These are phyloP conservation scores for Xylaria acuta DNA, from an alignment of 495 filamentous ascomycete genomes.

Conservation along the genomic window DNA sequence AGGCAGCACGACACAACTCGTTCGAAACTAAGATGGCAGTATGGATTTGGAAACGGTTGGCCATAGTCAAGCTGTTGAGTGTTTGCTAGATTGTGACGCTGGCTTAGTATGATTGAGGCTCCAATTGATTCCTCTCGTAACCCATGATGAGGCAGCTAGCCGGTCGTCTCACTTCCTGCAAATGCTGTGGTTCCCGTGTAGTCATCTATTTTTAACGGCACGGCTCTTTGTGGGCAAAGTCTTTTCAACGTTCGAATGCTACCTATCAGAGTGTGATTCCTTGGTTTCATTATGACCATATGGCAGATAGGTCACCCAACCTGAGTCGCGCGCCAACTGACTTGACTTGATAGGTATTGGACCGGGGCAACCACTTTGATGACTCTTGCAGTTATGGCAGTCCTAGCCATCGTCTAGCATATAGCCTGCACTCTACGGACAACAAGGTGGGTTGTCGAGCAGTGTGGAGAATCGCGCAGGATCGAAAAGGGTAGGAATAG, in stretches of 20 bases:
- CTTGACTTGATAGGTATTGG: not conserved
- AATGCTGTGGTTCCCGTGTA: not conserved
- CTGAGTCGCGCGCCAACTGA: not conserved
- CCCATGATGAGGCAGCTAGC: slow-evolving; percentile 20
- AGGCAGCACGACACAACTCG: not conserved
- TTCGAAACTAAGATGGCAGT: not conserved
- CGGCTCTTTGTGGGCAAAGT: not conserved
- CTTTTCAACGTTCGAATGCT: not conserved
- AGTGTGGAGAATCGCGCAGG: not conserved
- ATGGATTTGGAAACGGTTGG: not conserved
- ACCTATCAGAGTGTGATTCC: not conserved
- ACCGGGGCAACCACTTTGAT: not conserved
- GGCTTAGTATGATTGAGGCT: not conserved
- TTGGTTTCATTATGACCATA: not conserved
- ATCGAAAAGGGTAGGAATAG: not conserved
- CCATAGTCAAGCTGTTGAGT: not conserved
- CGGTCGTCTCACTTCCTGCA: not conserved
- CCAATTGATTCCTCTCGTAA: slow-evolving; percentile 17
- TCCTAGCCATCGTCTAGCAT: slow-evolving; percentile 7
- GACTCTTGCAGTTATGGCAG: not conserved
- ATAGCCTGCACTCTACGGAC: not conserved
- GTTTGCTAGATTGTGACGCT: slow-evolving; percentile 14
- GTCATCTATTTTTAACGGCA: slow-evolving; percentile 5
- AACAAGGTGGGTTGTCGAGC: not conserved
- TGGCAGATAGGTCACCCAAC: not conserved